A percentile compares a stretch with the other conserved stretches of the same genome.
These are phyloP conservation scores for Vitis vinifera DNA, from an alignment of 164 flowering plant genomes.

Conservation along the genomic window ASM3070453v1 NC_081819.1:16785501-16786000, in stretches of 20 bases:
- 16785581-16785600: constrained; percentile 11
- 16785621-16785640: constrained; percentile 13
- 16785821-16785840: too few species aligned
- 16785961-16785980: too few species aligned
- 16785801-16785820: too few species aligned
- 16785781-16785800: too few species aligned
- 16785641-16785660: not conserved
- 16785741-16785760: not conserved
- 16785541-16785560: constrained; percentile 27
- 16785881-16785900: too few species aligned
- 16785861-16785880: too few species aligned
- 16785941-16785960: too few species aligned
- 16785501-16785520: not conserved
- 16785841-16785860: too few species aligned
- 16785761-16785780: not conserved
- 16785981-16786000: too few species aligned
- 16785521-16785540: constrained; percentile 12
- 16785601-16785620: constrained; percentile 1
- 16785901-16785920: too few species aligned
- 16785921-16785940: too few species aligned
- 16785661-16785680: not conserved
- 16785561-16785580: constrained; percentile 24
- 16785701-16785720: not conserved
- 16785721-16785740: not conserved
- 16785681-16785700: not conserved